phyloP scores from a whole-genome alignment of 352 stramenopile species.

The Phytophthora cactorum region DNA sequence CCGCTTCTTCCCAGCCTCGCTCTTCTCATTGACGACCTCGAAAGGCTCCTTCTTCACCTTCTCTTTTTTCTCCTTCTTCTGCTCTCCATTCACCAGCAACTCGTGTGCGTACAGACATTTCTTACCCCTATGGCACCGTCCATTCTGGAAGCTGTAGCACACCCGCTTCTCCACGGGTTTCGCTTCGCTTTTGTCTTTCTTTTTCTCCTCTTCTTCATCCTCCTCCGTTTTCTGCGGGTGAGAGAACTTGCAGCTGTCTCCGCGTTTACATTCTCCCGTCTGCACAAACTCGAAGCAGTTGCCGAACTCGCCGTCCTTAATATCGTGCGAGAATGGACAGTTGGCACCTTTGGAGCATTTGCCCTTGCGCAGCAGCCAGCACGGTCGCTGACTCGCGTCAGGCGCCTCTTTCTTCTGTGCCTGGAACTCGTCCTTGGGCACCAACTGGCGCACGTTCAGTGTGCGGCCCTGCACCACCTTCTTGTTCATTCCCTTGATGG shows the following conservation, averaged over 20 bases:
- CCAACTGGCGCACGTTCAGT: constrained; percentile 76
- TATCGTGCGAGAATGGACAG: constrained; percentile 81
- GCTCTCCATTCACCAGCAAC: constrained; percentile 37
- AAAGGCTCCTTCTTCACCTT: constrained; percentile 34
- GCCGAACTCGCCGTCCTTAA: constrained; percentile 72
- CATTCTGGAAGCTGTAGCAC: constrained; percentile 82
- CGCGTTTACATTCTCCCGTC: constrained; percentile 70
- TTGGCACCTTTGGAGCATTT: constrained; percentile 75
- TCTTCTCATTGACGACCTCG: constrained; percentile 39
- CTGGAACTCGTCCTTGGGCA: constrained; percentile 78
- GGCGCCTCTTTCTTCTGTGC: constrained; percentile 44
- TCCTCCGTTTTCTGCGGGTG: constrained; percentile 39
- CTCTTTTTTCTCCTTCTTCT: constrained; percentile 13
- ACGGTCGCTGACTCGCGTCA: constrained; percentile 57
- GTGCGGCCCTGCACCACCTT: constrained; percentile 73
- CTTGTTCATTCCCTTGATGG: constrained; percentile 81
- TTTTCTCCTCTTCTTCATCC: constrained; percentile 15
- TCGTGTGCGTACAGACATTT: constrained; percentile 73
- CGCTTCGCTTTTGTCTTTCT: constrained; percentile 21
- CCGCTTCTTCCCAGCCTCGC: constrained; percentile 35
- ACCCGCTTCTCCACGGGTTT: constrained; percentile 50
- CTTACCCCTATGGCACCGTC: constrained; percentile 74
- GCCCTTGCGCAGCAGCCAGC: constrained; percentile 79
- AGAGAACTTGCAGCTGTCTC: constrained; percentile 76
- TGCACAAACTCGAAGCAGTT: constrained; percentile 86